phyloP scores from a whole-genome alignment of 305 asterid genomes.

The Lippia alba region DNA sequence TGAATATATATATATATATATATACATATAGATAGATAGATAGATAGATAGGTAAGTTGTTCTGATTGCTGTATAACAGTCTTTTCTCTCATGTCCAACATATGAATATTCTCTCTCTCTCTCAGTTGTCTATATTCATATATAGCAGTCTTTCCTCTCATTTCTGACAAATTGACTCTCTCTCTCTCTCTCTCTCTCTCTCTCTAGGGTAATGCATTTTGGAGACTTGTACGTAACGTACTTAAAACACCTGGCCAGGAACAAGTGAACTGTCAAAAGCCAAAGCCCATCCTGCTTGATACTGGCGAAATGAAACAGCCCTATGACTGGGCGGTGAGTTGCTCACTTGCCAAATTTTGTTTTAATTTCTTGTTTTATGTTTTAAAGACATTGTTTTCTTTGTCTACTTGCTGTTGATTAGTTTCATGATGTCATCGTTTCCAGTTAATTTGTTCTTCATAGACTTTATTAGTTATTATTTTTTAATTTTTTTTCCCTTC shows the following conservation, averaged over 20 bases:
- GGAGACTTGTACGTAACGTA: conserved; percentile 86
- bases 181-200: conserved; percentile 29
- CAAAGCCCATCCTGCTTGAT: conserved; percentile 96
- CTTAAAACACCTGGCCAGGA: conserved; percentile 76
- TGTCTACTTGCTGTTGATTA: conserved; percentile 10
- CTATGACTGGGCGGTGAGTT: conserved; percentile 98
- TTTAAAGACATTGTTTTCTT: conserved; percentile 21
- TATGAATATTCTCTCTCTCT: no score
- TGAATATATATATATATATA: neutral
- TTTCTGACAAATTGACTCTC: no score
- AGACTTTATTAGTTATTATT: conserved; percentile 3
- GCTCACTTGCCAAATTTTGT: conserved; percentile 29
- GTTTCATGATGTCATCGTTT: conserved; percentile 27
- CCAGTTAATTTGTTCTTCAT: conserved; percentile 10
- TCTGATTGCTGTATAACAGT: no score
- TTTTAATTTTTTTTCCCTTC: no score
- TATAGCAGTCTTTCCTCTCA: no score
- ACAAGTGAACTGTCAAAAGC: conserved; percentile 83
- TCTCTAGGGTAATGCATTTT: conserved; percentile 87
- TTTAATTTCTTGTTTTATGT: conserved; percentile 13
- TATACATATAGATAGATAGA: no score
- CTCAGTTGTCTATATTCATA: no score
- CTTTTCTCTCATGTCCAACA: no score
- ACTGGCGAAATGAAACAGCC: conserved; percentile 98
- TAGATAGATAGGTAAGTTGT: no score